phyloP scores from a whole-genome alignment of 2,329 filamentous ascomycete genomes.

The Tricladium varicosporioides region DNA sequence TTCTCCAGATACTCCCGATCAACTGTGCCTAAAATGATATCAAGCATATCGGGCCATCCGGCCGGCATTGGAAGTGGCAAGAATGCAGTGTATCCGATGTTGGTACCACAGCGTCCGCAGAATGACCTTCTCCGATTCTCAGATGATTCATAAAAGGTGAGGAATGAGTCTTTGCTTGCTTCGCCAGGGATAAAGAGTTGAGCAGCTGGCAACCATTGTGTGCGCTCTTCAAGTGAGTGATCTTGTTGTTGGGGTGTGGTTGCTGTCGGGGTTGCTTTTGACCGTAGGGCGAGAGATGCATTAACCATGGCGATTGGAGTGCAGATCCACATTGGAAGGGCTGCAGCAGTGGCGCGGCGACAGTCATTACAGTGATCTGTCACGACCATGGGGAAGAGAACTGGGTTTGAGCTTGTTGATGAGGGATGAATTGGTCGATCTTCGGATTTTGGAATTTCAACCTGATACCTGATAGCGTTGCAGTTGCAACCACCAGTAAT shows the following conservation, averaged over 20 bases:
- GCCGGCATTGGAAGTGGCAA: neutral
- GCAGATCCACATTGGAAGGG: neutral
- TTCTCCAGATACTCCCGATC: conserved; percentile 1
- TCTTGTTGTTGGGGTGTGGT: neutral
- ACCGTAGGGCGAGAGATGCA: neutral
- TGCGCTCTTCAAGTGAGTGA: neutral
- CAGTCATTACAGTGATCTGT: conserved; percentile 8
- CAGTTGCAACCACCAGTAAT: conserved; percentile 2
- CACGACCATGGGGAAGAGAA: neutral
- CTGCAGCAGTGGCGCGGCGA: neutral
- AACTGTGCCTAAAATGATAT: conserved; percentile 2
- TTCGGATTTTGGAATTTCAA: neutral
- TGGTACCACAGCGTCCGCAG: conserved; percentile 1
- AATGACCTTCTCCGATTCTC: neutral
- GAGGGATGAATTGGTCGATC: conserved; percentile 1
- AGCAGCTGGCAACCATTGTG: neutral
- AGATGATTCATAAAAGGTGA: neutral
- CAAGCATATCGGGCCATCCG: neutral
- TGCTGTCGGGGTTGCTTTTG: neutral
- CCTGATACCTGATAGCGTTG: conserved; percentile 1
- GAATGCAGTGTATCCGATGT: conserved; percentile 3
- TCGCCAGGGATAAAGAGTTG: neutral
- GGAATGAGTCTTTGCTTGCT: neutral
- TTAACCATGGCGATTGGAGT: neutral
- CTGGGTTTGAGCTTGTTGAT: neutral